Conservation (phyloP, 1,284 basidiomycete species). For the Trichosporon faecale region DNA sequence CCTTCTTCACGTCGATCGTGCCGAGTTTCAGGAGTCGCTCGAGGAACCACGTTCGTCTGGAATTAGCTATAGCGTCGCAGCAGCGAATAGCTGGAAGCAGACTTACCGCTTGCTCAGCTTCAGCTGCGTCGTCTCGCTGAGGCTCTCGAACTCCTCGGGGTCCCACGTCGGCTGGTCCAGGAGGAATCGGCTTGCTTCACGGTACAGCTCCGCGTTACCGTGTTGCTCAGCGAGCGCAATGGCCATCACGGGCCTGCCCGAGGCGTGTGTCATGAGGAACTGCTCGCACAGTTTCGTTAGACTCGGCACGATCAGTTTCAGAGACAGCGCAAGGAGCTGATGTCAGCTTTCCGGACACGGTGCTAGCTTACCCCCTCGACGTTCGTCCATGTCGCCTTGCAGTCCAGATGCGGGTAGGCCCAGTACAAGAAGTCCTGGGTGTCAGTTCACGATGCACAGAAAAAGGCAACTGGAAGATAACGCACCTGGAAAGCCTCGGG, state of each 20-base stretch:
- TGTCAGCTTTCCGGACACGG: constrained; percentile 4
- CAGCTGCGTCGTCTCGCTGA: constrained; percentile 73
- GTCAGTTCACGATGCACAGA: neutral
- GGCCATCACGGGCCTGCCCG: constrained; percentile 83
- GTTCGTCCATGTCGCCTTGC: constrained; percentile 89
- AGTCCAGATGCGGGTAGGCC: constrained; percentile 61
- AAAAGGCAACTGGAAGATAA: neutral
- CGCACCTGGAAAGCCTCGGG: constrained; percentile 43
- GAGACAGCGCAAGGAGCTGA: constrained; percentile 40
- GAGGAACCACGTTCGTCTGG: constrained; percentile 83
- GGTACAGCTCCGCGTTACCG: constrained; percentile 79
- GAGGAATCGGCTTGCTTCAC: constrained; percentile 83
- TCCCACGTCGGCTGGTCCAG: constrained; percentile 71
- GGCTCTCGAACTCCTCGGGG: constrained; percentile 66
- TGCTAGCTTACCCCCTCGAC: constrained; percentile 61
- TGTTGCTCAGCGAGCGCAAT: constrained; percentile 84
- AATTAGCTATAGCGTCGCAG: constrained; percentile 8
- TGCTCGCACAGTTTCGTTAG: constrained; percentile 74
- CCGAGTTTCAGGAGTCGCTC: constrained; percentile 90
- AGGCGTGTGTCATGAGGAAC: constrained; percentile 85
- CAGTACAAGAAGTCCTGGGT: constrained; percentile 47
- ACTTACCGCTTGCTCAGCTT: constrained; percentile 78
- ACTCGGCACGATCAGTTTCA: constrained; percentile 63
- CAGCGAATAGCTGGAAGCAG: constrained; percentile 6
- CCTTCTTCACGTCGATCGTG: constrained; percentile 76